A percentile compares a stretch with the other conserved stretches of the same genome.
These are phyloP conservation scores for Emericellopsis terricola DNA, from an alignment of 495 filamentous ascomycete species.

Conservation along the genomic window DNA sequence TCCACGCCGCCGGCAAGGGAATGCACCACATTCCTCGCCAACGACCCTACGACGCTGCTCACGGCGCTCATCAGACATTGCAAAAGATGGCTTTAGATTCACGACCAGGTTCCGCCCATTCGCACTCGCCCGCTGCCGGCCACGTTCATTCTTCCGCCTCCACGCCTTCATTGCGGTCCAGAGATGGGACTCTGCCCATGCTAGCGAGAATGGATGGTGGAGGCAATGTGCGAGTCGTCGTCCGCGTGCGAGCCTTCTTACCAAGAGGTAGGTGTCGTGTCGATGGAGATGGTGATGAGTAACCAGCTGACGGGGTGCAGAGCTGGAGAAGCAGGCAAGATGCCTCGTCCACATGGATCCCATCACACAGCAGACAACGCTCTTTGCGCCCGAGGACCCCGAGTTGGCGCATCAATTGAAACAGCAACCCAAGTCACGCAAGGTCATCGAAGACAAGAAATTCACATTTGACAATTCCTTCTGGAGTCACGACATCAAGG, in stretches of 20 bases:
- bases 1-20: neutral
- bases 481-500: slow-evolving; percentile 68
- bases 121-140: slow-evolving; percentile 9
- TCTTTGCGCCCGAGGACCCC: slow-evolving; percentile 45
- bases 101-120: slow-evolving; percentile 23
- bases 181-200: slow-evolving; percentile 39
- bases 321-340: slow-evolving; percentile 58
- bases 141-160: slow-evolving; percentile 40
- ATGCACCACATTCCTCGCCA: slow-evolving; percentile 20
- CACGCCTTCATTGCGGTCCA: slow-evolving; percentile 52
- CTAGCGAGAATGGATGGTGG: slow-evolving; percentile 35
- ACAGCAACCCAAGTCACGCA: slow-evolving; percentile 36
- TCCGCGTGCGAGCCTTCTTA: slow-evolving; percentile 78
- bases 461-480: slow-evolving; percentile 98
- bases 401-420: slow-evolving; percentile 50
- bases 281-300: neutral
- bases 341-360: slow-evolving; percentile 90
- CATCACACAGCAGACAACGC: slow-evolving; percentile 56
- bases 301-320: slow-evolving; percentile 23
- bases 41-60: slow-evolving; percentile 17
- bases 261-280: slow-evolving; percentile 50
- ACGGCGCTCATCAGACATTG: slow-evolving; percentile 23
- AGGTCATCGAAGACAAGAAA: slow-evolving; percentile 65
- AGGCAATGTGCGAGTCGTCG: slow-evolving; percentile 89
- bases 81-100: slow-evolving; percentile 25